phyloP scores from a whole-genome alignment of 2,329 filamentous ascomycete genomes.

The Laburnicola sp. region DNA sequence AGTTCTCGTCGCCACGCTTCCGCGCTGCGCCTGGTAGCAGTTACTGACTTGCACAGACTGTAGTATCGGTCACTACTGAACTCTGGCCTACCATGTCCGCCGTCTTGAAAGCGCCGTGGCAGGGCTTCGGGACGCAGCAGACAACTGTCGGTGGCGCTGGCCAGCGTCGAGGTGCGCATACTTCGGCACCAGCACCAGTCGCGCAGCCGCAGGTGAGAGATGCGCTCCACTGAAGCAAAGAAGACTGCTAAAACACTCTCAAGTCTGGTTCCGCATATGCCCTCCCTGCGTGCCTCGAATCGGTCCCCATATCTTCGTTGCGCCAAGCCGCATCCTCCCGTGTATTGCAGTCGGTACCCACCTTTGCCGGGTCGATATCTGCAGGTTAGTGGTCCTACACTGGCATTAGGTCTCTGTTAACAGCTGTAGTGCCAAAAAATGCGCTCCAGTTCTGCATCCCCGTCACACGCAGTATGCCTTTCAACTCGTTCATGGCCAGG shows the following conservation, averaged over 20 bases:
- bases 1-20: slow-evolving; percentile 42
- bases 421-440: slow-evolving; percentile 32
- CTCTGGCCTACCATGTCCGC: slow-evolving; percentile 48
- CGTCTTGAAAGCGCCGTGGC: slow-evolving; percentile 42
- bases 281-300: slow-evolving; percentile 30
- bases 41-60: slow-evolving; percentile 46
- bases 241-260: slow-evolving; percentile 11
- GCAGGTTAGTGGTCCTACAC: slow-evolving; percentile 24
- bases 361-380: slow-evolving; percentile 19
- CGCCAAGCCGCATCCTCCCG: slow-evolving; percentile 15
- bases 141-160: slow-evolving; percentile 23
- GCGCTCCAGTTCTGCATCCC: slow-evolving; percentile 41
- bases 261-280: slow-evolving; percentile 15
- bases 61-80: slow-evolving; percentile 45
- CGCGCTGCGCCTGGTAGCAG: slow-evolving; percentile 22
- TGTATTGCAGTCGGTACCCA: slow-evolving; percentile 17
- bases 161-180: slow-evolving; percentile 23
- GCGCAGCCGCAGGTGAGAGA: slow-evolving; percentile 10
- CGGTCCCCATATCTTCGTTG: slow-evolving; percentile 26
- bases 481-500: slow-evolving; percentile 28
- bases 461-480: slow-evolving; percentile 34
- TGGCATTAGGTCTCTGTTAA: slow-evolving; percentile 5
- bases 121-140: slow-evolving; percentile 27
- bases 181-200: slow-evolving; percentile 10
- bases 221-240: background rate